Percentiles rank a stretch among this genome's conserved stretches.
These are phyloP conservation scores for Zasmidium angulare DNA, from an alignment of 2,329 filamentous ascomycete genomes.

Conservation along the genomic window DNA sequence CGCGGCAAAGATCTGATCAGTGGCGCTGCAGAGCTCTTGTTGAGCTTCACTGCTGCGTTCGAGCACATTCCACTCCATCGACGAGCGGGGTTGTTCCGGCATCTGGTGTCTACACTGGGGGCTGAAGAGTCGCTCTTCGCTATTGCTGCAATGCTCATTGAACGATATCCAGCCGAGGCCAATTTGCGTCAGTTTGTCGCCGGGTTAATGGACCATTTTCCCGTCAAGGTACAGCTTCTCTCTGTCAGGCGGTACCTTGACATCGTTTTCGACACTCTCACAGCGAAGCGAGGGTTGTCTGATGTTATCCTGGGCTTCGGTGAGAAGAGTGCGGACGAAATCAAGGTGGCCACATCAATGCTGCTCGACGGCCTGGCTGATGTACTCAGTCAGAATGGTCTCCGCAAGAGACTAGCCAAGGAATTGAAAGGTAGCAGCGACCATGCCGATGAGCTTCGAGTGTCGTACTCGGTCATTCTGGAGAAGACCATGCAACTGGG, in stretches of 20 bases:
- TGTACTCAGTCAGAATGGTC: conserved; percentile 27
- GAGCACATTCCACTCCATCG: conserved; percentile 92
- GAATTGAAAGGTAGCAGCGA: conserved; percentile 26
- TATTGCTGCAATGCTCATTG: conserved; percentile 83
- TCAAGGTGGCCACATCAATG: conserved; percentile 36
- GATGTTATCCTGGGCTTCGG: conserved; percentile 67
- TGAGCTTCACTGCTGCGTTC: conserved; percentile 94
- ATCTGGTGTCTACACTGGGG: conserved; percentile 81
- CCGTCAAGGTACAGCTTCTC: conserved; percentile 69
- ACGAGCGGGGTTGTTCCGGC: conserved; percentile 76
- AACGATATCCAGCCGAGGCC: conserved; percentile 78
- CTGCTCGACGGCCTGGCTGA: conserved; percentile 42
- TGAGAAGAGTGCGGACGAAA: conserved; percentile 41
- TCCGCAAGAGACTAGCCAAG: conserved; percentile 29
- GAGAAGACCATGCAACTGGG: conserved; percentile 55
- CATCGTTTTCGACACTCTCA: conserved; percentile 72
- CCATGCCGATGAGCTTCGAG: conserved; percentile 25
- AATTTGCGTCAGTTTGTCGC: conserved; percentile 72
- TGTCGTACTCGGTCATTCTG: conserved; percentile 35
- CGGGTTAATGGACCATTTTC: conserved; percentile 71
- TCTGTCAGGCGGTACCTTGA: conserved; percentile 74
- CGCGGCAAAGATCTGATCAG: conserved; percentile 74
- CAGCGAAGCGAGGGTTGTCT: conserved; percentile 71
- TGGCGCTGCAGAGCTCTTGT: conserved; percentile 83
- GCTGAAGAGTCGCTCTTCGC: conserved; percentile 85